These are phyloP conservation scores for Pichia sp. DNA, from an alignment of 1,139 yeast genomes.

Conservation along the genomic window DNA sequence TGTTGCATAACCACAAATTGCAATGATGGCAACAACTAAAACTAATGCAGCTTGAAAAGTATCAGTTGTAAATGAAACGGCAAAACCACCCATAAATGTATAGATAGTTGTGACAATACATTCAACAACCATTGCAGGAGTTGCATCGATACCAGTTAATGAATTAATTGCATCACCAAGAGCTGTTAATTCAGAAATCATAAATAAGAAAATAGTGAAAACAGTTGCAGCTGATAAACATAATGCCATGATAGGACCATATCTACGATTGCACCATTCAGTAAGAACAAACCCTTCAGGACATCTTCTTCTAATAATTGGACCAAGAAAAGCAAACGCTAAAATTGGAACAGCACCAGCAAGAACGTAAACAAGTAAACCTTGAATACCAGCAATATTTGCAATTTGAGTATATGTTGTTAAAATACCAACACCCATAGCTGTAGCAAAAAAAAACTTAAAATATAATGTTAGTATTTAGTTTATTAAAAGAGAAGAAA, in stretches of 20 bases:
- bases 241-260: conserved; percentile 64
- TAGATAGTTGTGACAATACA: conserved; percentile 83
- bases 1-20: conserved; percentile 75
- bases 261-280: conserved; percentile 89
- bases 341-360: conserved; percentile 80
- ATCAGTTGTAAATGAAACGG: conserved; percentile 83
- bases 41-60: conserved; percentile 79
- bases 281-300: conserved; percentile 90
- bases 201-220: conserved; percentile 77
- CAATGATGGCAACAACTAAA: conserved; percentile 57
- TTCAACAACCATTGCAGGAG: conserved; percentile 80
- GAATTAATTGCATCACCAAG: conserved; percentile 69
- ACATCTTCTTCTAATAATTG: conserved; percentile 66
- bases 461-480: conserved; percentile 9
- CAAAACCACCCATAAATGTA: conserved; percentile 86
- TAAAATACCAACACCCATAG: conserved; percentile 86
- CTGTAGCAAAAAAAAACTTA: conserved; percentile 33
- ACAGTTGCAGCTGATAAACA: conserved; percentile 78
- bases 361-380: conserved; percentile 75
- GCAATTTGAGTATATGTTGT: conserved; percentile 86
- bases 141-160: conserved; percentile 70
- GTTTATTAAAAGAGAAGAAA: not conserved
- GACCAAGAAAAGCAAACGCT: conserved; percentile 77
- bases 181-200: conserved; percentile 84
- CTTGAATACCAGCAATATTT: conserved; percentile 80